Evolutionary conservation across 2,329 filamentous ascomycete species (phyloP), one percentile per base, ranked within the genome.

Genomic region (Talaromyces sp.): DNA sequence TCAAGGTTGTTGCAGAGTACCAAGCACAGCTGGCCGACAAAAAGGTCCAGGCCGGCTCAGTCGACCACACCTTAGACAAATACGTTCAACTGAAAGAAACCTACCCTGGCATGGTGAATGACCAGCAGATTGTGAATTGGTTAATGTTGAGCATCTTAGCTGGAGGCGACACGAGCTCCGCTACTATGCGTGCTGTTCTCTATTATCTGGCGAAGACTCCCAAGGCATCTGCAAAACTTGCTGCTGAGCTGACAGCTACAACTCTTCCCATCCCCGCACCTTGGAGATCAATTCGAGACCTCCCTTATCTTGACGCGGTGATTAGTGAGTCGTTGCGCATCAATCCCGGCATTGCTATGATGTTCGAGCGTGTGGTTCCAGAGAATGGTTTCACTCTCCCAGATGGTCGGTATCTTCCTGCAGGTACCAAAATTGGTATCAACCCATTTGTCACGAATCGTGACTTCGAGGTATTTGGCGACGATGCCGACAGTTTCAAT

Each of bases 291-390:
- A 58, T 65, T 16, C 57, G 58, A 7, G 48, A 51, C 8, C 47
- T 67, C 1, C 63, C 65, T 0, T 82, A 82, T 60, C 74, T 84
- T 9, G 72, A 79, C 39, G 81, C 81, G 3, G 76, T 81, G 2
- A 72, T 84, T 13, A 77, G 75, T 17, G 83, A 86, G 63, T 70
- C 77, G 1, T 65, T 79, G 55, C 75, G 81, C 2, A 64, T 81
- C 14, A 79, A 82, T 55, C 80, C 81, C 1, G 73, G 71, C 2
- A 70, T 82, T 2, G 75, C 72, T 9, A 73, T 82, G 61, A 62
- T 75, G 0, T 77, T 82, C 16, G 78, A 83, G 61, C 78, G 82
- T 1, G 65, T 78, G 0, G 81, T 79, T 0, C 81, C 80, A 1
- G 54, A 58, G 4, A 57, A 48, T 17, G 66, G 66, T 0, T 60